Base-by-base conservation (phyloP, 257 asterid genomes). In the Orobanche coerulescens region DNA sequence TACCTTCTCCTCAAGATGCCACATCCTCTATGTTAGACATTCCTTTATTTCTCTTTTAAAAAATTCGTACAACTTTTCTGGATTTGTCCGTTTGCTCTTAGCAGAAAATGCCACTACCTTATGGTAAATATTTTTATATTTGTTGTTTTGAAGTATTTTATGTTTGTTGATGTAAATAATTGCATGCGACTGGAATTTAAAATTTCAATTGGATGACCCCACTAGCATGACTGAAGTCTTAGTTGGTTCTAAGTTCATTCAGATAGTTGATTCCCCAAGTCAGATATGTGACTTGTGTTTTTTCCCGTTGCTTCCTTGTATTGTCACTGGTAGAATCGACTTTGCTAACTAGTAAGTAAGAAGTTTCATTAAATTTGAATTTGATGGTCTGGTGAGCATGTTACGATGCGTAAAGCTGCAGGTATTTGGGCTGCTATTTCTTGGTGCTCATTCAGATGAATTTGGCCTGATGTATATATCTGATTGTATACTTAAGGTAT, bases 371-470 rank as follows among this genome's bases (percentile, higher is more conserved):
- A 42, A 44, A 37, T 69, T 73, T 72, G 8, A 53, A 57, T 71
- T 74, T 74, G 58, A 33, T 75, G 75, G 74, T 71, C 70, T 73
- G 63, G 81, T 65, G 75, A 79, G 74, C 70, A 72, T 65, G 78
- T 86, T 81, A 75, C 81, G 80, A 75, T 75, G 70, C 75, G 70
- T 65, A 72, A 76, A 81, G 77, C 58, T 86, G 87, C 90, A 84
- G 90, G 90, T 81, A 28, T 59, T 36, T 49, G 54, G 68, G 84
- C 87, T 60, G 90, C 75, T 61, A 46, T 70, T 46, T 73, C 78
- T 47, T 73, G 87, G 85, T 74, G 79, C 84, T 71, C 76, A 64
- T 36, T 72, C 80, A 61, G 85, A 76, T 78, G 85, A 76, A 58
- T 80, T 36, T 80, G 85, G 71, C 77, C 66, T 56, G 69, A 78